These are phyloP conservation scores for Saccharomycopsis babjevae DNA, from an alignment of 805 yeast genomes.

Conservation along the genomic window DNA sequence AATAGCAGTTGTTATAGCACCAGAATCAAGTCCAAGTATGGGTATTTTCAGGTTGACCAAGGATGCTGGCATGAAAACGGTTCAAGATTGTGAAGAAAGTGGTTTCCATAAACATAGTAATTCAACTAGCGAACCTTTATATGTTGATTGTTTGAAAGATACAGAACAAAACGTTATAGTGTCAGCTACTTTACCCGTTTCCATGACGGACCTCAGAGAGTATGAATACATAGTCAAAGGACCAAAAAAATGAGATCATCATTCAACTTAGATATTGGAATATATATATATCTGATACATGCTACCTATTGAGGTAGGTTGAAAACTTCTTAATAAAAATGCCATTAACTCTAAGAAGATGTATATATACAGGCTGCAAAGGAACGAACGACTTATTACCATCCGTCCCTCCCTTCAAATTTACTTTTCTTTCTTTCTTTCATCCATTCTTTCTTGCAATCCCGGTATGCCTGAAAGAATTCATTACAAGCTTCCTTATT, in stretches of 20 bases:
- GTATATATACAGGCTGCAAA: neutral
- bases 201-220: neutral
- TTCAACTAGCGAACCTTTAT: conserved; percentile 32
- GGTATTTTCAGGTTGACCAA: conserved; percentile 55
- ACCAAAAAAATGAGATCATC: neutral
- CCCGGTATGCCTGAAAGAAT: conserved; percentile 87
- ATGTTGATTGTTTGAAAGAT: conserved; percentile 34
- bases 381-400: neutral
- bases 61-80: conserved; percentile 50
- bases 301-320: neutral
- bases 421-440: conserved; percentile 25
- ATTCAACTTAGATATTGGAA: neutral
- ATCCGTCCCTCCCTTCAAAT: conserved; percentile 10
- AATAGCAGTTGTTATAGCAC: conserved; percentile 58
- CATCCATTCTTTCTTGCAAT: conserved; percentile 76
- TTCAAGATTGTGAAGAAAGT: conserved; percentile 38
- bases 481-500: conserved; percentile 62
- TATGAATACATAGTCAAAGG: neutral
- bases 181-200: neutral
- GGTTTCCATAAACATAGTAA: conserved; percentile 54
- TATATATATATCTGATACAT: neutral
- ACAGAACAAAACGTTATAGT: conserved; percentile 41
- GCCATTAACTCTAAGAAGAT: neutral
- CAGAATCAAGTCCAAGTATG: conserved; percentile 35
- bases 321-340: neutral